Base-by-base conservation (phyloP, 768 basidiomycete species). In the Asterophora parasitica region DNA sequence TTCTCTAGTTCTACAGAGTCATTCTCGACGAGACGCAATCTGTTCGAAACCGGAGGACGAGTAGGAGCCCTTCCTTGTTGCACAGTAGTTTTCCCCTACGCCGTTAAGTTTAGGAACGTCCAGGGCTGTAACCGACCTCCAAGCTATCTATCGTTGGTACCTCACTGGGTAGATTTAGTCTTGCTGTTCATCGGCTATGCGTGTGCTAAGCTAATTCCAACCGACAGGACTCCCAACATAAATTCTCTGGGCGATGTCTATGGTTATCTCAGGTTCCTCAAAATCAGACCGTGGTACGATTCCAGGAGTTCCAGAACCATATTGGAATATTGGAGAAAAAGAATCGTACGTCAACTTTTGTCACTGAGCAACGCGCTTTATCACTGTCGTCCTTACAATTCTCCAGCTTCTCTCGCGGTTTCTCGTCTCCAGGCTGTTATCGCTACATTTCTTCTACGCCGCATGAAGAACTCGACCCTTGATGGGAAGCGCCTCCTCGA, bases 401-500 rank as follows among this genome's bases (percentile, higher is more conserved):
- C 23, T 42, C 27, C 60, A 77, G 75, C 85, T 7, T 48, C 61
- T 7, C 58, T 82, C 8, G 85, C 85, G 1, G 75, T 78, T 20
- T 66, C 68, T 6, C 72, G 82, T 8, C 67, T 83, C 4, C 87
- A 86, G 56, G 72, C 77, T 3, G 73, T 85, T 39, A 72, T 85
- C 40, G 57, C 59, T 10, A 61, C 71, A 0, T 79, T 77, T 58
- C 65, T 82, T 39, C 62, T 87, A 19, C 71, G 87, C 9, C 74
- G 87, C 36, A 81, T 77, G 66, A 85, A 85, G 55, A 73, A 81
- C 42, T 75, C 78, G 0, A 65, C 66, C 57, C 65, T 90, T 8
- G 82, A 86, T 56, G 87, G 86, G 7, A 79, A 81, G 60, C 75
- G 70, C 16, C 66, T 89, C n/a, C 77, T 88, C 35, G 76, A 82